Evolutionary conservation across 2,329 filamentous ascomycete species (phyloP).

Genomic region (Immersiporthe knoxdaviesiana): DNA sequence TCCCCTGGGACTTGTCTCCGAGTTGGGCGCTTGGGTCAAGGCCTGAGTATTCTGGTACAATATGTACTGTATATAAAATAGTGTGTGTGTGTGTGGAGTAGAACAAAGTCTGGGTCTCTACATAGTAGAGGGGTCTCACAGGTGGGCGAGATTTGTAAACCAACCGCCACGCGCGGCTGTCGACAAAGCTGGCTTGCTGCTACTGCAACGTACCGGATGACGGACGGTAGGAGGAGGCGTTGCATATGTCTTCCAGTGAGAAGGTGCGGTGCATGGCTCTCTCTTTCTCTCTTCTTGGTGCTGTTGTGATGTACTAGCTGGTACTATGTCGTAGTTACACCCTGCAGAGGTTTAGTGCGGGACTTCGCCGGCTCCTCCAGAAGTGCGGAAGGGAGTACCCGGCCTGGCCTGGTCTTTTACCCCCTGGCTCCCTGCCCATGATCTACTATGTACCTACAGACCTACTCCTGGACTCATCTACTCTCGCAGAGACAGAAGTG

Average conservation of each 20-base stretch:
- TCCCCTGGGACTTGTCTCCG: background rate
- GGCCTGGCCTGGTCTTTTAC: conserved; percentile 4
- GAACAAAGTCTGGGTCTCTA: background rate
- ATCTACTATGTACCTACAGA: background rate
- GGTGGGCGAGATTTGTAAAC: background rate
- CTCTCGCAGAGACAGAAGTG: no score
- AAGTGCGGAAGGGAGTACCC: conserved; percentile 17
- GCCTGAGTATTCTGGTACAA: background rate
- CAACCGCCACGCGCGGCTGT: conserved; percentile 3
- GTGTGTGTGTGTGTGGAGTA: background rate
- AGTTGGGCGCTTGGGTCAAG: background rate
- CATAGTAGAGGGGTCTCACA: background rate
- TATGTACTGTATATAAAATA: background rate
- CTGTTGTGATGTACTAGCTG: background rate
- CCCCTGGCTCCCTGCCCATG: background rate
- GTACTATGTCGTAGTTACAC: background rate
- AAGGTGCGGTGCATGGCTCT: background rate
- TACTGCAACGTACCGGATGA: background rate
- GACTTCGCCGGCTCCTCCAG: background rate
- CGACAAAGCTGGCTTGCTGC: background rate
- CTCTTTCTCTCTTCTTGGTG: background rate
- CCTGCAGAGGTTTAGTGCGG: conserved; percentile 16
- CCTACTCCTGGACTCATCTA: no score
- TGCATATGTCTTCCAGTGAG: background rate
- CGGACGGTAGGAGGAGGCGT: background rate